Evolutionary conservation across 2,329 filamentous ascomycete species (phyloP), one percentile per base, ranked within the genome.

Genomic region (Fusarium virguliforme): DNA sequence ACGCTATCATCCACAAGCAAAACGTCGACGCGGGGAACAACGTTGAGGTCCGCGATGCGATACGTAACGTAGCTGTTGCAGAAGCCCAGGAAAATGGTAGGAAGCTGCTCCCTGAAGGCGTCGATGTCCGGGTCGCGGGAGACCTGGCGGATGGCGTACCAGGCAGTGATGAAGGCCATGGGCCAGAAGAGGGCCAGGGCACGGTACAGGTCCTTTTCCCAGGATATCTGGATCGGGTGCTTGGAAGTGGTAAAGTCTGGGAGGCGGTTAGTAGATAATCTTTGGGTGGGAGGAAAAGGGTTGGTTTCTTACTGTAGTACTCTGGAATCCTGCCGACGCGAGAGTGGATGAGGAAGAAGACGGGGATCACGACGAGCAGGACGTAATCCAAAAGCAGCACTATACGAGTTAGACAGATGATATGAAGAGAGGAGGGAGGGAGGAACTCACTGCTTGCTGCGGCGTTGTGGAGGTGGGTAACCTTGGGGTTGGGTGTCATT

Each of bases 351-450:
- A 24, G 22, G 50, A 53, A 53, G 30, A 53, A 34, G 28, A 35
- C 9, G 28, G 30, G 50, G 12, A 53, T 13, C 15, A 53, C 30
- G 7, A 53, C 12, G 50, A 53, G 50, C 13, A 53, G n/a, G 2
- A 53, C 6, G 30, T 53, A 35, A 34, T 34, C 18, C 10, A 53
- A 30, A 53, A 53, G 28, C 50, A 50, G 30, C 9, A 32, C 50
- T 35, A 5, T 24, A 35, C 50, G 13, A n/a, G 30, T 53, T 53
- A 53, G 50, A 22, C 30, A 53, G 9, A 32, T n/a, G 13, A 13
- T 12, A 24, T 24, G 22, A 32, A 8, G 6, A 13, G 6, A 7
- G 32, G 28, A 12, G 46, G 2, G 6, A 18, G n/a, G 26, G 9
- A 5, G 6, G 18, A 3, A 9, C 46, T 50, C 46, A 50, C 46